phyloP scores from a whole-genome alignment of 768 basidiomycete genomes.

The Termitomyces eurrhizus region DNA sequence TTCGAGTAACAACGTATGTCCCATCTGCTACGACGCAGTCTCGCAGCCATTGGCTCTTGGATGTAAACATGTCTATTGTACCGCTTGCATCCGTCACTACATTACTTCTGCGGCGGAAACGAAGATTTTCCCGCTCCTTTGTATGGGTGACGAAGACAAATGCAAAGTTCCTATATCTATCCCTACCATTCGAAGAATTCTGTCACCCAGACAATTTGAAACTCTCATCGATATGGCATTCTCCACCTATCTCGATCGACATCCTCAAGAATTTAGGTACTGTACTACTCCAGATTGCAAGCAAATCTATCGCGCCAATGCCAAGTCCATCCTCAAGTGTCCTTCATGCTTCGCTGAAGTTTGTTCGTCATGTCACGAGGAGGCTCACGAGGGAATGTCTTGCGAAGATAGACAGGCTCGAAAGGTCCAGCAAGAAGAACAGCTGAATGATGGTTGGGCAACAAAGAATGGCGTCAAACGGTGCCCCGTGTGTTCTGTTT shows the following conservation, averaged over 20 bases:
- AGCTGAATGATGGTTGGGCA: slow-evolving; percentile 38
- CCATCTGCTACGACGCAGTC: slow-evolving; percentile 48
- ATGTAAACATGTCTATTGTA: slow-evolving; percentile 51
- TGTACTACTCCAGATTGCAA: slow-evolving; percentile 73
- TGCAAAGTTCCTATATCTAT: slow-evolving; percentile 56
- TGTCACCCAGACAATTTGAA: slow-evolving; percentile 47
- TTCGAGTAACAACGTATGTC: slow-evolving; percentile 32
- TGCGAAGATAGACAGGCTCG: slow-evolving; percentile 36
- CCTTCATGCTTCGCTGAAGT: slow-evolving; percentile 49
- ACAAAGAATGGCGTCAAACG: slow-evolving; percentile 33
- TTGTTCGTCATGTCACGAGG: slow-evolving; percentile 46
- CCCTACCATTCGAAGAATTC: slow-evolving; percentile 44
- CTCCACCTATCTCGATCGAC: slow-evolving; percentile 47
- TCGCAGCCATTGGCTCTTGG: slow-evolving; percentile 37
- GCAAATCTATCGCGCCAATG: slow-evolving; percentile 51
- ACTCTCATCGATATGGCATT: slow-evolving; percentile 55
- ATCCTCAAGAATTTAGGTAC: slow-evolving; percentile 54
- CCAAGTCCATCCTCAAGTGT: slow-evolving; percentile 34
- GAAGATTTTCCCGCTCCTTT: slow-evolving; percentile 55
- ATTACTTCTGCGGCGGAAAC: slow-evolving; percentile 36
- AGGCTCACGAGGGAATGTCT: slow-evolving; percentile 47
- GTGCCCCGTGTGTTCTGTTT: slow-evolving; percentile 42
- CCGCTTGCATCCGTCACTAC: slow-evolving; percentile 44
- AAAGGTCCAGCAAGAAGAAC: slow-evolving; percentile 38
- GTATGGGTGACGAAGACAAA: slow-evolving; percentile 55